Conservation (phyloP, 1,139 yeast genomes). For the Pichia sp. region DNA sequence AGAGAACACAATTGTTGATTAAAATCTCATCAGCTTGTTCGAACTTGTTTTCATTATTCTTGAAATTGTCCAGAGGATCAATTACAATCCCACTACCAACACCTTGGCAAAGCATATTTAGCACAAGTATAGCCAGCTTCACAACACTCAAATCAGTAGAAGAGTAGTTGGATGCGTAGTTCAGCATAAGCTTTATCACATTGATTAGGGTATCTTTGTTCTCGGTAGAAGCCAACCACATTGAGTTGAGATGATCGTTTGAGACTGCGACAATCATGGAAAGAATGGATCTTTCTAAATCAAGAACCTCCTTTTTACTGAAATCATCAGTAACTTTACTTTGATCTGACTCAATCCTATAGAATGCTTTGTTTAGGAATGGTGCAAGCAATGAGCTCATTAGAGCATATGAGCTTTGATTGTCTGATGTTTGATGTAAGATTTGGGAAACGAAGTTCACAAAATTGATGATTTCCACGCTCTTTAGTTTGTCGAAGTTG, state of each 20-base stretch:
- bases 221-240: conserved; percentile 55
- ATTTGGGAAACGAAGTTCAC: conserved; percentile 83
- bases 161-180: conserved; percentile 48
- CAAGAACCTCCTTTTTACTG: conserved; percentile 49
- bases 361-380: conserved; percentile 58
- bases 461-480: conserved; percentile 71
- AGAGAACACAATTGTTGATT: conserved; percentile 58
- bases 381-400: conserved; percentile 71
- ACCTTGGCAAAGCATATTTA: conserved; percentile 57
- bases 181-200: conserved; percentile 58
- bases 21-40: conserved; percentile 51
- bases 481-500: conserved; percentile 49
- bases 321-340: conserved; percentile 36
- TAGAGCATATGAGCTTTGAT: conserved; percentile 62
- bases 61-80: conserved; percentile 40
- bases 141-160: conserved; percentile 37
- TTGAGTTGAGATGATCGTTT: conserved; percentile 71
- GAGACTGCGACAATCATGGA: conserved; percentile 62
- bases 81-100: conserved; percentile 65
- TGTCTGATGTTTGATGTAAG: conserved; percentile 55
- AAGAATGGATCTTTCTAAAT: conserved; percentile 63
- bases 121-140: conserved; percentile 62
- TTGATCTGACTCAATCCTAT: conserved; percentile 35
- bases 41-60: conserved; percentile 28
- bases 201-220: conserved; percentile 58